Conservation (phyloP, 306 rosid species). For the Canavalia gladiata region DNA sequence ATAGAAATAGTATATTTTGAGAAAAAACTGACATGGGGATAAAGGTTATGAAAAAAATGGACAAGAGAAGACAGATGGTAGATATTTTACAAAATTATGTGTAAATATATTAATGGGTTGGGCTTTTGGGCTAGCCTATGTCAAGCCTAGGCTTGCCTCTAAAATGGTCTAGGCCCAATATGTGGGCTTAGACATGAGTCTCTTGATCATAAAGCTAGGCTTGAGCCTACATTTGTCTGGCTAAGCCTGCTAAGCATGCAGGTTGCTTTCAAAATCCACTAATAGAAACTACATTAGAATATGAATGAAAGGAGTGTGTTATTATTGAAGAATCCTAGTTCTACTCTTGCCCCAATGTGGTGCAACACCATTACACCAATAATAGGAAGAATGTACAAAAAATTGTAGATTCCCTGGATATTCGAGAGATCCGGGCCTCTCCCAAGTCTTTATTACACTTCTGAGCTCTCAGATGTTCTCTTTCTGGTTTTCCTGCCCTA, state of each 20-base stretch:
- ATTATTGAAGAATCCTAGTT: too few relatives aligned
- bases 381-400: too few relatives aligned
- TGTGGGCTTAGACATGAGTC: background rate
- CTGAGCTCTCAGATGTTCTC: too few relatives aligned
- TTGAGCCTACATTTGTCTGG: constrained; percentile 6
- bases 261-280: background rate
- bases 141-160: background rate
- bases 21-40: background rate
- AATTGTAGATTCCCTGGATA: too few relatives aligned
- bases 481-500: too few relatives aligned
- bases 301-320: too few relatives aligned
- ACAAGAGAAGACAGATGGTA: constrained; percentile 4
- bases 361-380: too few relatives aligned
- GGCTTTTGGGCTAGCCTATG: background rate
- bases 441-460: too few relatives aligned
- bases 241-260: background rate
- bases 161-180: constrained; percentile 9
- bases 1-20: constrained; percentile 1
- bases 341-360: too few relatives aligned
- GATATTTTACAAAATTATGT: background rate
- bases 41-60: background rate
- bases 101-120: background rate
- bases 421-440: too few relatives aligned
- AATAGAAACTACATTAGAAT: too few relatives aligned
- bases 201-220: background rate